Base-by-base conservation (phyloP, 345 rosid species). In the Cardamine chenopodiifolia region DNA sequence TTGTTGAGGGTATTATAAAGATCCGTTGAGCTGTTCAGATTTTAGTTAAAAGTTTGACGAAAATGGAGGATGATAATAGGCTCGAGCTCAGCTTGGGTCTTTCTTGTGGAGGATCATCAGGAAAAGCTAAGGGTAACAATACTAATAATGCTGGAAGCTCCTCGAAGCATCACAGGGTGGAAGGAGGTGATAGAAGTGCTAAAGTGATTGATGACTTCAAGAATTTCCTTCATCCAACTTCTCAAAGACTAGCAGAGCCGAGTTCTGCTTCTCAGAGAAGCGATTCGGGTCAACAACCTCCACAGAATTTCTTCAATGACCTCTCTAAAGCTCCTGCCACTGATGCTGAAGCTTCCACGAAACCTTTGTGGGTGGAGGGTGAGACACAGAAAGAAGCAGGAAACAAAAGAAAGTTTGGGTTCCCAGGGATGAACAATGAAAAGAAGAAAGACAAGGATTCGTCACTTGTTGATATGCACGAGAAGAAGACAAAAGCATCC, bases 51-150 rank as follows among this genome's bases (percentile, higher is more conserved):
- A 29, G 62, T 22, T 31, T 62, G 75, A 67, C 18, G 10, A 48
- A 25, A 32, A 92, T 95, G 98, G 98, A 90, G 42, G 96, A 92
- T 34, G 97, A 92, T 57, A 89, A 84, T 79, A 98, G 92, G 44
- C 96, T 92, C 53, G 97, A 92, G 83, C 97, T 95, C 62, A 89
- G 99, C 81, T 86, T 95, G 84, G 99, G 96, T 76, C 85, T 95
- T 35, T 88, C 94, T 72, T 90, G 83, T 82, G 97, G 97, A 76
- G 91, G 92, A 59, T 87, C 94, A 76, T 80, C 92, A 39, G 82
- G 81, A 18, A 91, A 88, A 79, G 79, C 82, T 42, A 95, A 89
- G 83, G 90, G 85, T 35, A 90, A 85, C 83, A 85, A 14, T 68
- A 79, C 80, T 68, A 87, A 85, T 37, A 87, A 88, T 78, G 83